Base-by-base conservation (phyloP, 108 stramenopile species). In the Ochromonas danica region DNA sequence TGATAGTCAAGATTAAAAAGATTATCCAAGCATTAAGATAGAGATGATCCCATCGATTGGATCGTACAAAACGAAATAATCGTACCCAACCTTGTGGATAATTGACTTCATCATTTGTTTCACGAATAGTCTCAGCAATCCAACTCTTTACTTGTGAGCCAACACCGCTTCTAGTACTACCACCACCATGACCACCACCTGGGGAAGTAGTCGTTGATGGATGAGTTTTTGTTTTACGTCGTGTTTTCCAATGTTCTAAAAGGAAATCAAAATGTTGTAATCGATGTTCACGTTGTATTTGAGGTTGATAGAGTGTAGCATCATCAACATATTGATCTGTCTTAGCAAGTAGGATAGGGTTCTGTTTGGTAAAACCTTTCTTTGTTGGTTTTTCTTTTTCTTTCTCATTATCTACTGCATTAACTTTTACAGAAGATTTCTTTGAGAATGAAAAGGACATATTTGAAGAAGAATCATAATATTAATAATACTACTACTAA, bases 301-400 rank as follows among this genome's bases (percentile, higher is more conserved):
- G 17, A 6, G 63, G 31, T 67, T 67, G 3, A 36, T 67, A 67
- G 17, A 67, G 31, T 31, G 17, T 10, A 67, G 10, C 25, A 36
- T 67, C 72, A 75, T 75, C 43, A 3, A 75, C 51, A 75, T 60
- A 75, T 39, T 30, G n/a, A 75, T 75, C 43, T 14, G 51, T 75
- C 10, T 35, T 60, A 75, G 45, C 43, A 14, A 10, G 3, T 36
- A 75, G 72, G 3, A 75, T 6, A 57, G 72, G 72, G 22, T 45
- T 75, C 43, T 27, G 17, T 75, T 67, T 67, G 3, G 35, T 25
- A 67, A 3, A 3, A 67, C 63, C 14, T 14, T 33, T 67, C 25
- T 25, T 67, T 67, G 17, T 67, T 28, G 63, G 6, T 10, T 28
- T 33, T 67, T 28, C 17, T 17, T 57, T 22, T 57, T 10, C 51